A percentile compares a stretch with the other conserved stretches of the same genome.
phyloP scores from a whole-genome alignment of 176 grass and related monocot species.

The Dendrocalamus sinicus region DNA sequence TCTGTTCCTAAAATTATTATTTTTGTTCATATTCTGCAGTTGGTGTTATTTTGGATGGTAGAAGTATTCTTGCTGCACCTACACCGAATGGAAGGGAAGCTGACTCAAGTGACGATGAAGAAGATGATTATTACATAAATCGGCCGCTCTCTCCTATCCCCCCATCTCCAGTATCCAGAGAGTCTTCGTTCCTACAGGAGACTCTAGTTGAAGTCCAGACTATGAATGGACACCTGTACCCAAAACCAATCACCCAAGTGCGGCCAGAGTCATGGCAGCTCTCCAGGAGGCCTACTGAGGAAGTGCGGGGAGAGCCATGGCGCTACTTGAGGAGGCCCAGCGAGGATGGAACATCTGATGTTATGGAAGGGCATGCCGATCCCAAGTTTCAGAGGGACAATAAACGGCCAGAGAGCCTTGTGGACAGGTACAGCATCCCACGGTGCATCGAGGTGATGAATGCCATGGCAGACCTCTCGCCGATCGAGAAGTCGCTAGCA shows the following conservation, averaged over 20 bases:
- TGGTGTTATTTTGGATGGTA: constrained; percentile 59
- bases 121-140: constrained; percentile 71
- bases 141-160: constrained; percentile 52
- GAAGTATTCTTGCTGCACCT: constrained; percentile 32
- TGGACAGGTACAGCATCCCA: constrained; percentile 53
- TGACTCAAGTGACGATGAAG: constrained; percentile 61
- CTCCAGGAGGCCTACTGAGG: constrained; percentile 45
- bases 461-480: constrained; percentile 54
- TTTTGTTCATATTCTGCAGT: constrained; percentile 46
- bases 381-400: constrained; percentile 39
- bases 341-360: constrained; percentile 48
- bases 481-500: constrained; percentile 57
- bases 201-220: constrained; percentile 56
- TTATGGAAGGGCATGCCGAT: constrained; percentile 40
- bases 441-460: constrained; percentile 70
- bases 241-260: constrained; percentile 57
- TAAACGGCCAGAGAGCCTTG: constrained; percentile 29
- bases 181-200: constrained; percentile 71
- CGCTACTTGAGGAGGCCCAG: constrained; percentile 51
- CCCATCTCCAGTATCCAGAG: constrained; percentile 63
- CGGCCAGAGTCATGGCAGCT: constrained; percentile 56
- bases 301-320: constrained; percentile 54
- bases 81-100: constrained; percentile 36
- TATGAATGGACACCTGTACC: constrained; percentile 68
- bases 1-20: constrained; percentile 23